Percentiles rank a stretch among this genome's conserved stretches.
Conservation (phyloP, 129 eudicot species). For the Ambrosia artemisiifolia region DNA sequence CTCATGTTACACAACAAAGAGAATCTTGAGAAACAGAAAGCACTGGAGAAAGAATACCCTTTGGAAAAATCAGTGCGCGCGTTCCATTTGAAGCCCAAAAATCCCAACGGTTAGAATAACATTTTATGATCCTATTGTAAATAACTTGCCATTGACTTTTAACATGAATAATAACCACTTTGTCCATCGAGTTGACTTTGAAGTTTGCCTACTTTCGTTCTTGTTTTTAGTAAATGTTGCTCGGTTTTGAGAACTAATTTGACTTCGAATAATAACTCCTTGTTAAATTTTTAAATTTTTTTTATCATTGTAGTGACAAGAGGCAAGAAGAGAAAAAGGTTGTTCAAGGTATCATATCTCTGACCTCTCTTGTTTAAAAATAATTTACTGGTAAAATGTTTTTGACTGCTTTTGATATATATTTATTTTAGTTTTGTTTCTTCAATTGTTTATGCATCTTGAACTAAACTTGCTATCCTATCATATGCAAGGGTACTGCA, state of each 20-base stretch:
- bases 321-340: constrained; percentile 52
- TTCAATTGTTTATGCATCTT: background rate
- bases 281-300: background rate
- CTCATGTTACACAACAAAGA: constrained; percentile 47
- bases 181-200: background rate
- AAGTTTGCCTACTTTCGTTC: background rate
- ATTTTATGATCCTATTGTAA: background rate
- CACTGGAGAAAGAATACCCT: constrained; percentile 31
- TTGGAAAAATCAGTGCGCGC: constrained; percentile 40
- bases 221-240: background rate
- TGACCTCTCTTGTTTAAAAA: background rate
- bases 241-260: constrained; percentile 8
- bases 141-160: constrained; percentile 9
- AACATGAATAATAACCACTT: constrained; percentile 4
- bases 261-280: constrained; percentile 1
- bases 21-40: constrained; percentile 49
- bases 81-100: constrained; percentile 33
- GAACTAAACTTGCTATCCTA: constrained; percentile 9
- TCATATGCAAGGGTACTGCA: constrained; percentile 24
- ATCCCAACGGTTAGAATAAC: constrained; percentile 39
- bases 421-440: background rate
- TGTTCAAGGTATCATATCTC: constrained; percentile 44
- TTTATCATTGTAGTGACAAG: constrained; percentile 41
- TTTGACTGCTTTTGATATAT: background rate
- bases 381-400: background rate